Conservation (phyloP, 345 rosid species). For the Lumnitzera racemosa region DNA sequence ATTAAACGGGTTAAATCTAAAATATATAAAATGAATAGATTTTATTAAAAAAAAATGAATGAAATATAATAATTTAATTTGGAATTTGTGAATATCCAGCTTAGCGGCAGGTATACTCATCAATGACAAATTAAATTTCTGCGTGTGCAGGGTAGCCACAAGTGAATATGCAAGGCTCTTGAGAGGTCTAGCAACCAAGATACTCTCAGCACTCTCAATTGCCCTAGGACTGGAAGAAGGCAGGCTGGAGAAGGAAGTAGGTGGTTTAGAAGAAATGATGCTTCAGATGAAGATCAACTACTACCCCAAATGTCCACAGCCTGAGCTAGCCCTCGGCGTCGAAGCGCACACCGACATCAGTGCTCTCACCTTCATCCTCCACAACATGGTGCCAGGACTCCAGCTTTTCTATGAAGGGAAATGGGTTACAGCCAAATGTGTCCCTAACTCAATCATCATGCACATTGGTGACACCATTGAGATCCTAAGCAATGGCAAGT, state of each 20-base stretch:
- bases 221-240: slow-evolving; percentile 80
- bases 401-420: slow-evolving; percentile 77
- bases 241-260: slow-evolving; percentile 79
- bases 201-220: slow-evolving; percentile 53
- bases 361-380: slow-evolving; percentile 90
- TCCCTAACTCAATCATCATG: slow-evolving; percentile 89
- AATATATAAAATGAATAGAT: too few species aligned
- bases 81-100: too few species aligned
- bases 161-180: slow-evolving; percentile 78
- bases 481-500: slow-evolving; percentile 89
- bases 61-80: too few species aligned
- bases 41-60: too few species aligned
- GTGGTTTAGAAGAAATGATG: slow-evolving; percentile 77
- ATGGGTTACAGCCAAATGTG: slow-evolving; percentile 89
- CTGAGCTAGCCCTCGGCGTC: slow-evolving; percentile 94
- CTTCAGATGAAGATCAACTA: slow-evolving; percentile 91
- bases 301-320: slow-evolving; percentile 94
- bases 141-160: slow-evolving; percentile 49
- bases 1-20: too few species aligned
- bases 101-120: background rate
- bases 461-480: slow-evolving; percentile 89
- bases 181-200: slow-evolving; percentile 53
- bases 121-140: background rate
- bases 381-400: slow-evolving; percentile 97
- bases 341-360: slow-evolving; percentile 95